A percentile compares a stretch with the other conserved stretches of the same genome.
These are phyloP conservation scores for Acrocalymma vagum DNA, from an alignment of 2,329 filamentous ascomycete genomes.

Conservation along the genomic window DNA sequence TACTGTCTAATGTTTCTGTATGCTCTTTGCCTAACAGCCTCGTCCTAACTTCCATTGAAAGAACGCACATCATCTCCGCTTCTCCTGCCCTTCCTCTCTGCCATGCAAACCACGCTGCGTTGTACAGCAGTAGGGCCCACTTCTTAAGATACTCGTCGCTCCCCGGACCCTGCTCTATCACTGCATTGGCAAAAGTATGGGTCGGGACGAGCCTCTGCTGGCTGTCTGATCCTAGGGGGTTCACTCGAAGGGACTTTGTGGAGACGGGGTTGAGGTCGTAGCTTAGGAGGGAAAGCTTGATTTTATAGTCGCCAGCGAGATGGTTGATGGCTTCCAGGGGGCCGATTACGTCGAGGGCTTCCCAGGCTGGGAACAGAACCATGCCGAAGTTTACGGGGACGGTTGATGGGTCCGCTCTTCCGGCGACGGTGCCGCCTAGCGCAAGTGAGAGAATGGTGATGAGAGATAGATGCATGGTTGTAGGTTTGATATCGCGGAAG, in stretches of 20 bases:
- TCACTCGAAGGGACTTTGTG: conserved; percentile 10
- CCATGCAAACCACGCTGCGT: conserved; percentile 9
- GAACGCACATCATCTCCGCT: conserved; percentile 1
- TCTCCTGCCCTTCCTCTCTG: conserved; percentile 1
- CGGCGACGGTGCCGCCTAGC: too few species aligned
- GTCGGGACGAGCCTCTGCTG: conserved; percentile 60
- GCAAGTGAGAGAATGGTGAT: too few species aligned
- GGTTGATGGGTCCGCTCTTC: too few species aligned
- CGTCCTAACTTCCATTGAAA: conserved; percentile 1
- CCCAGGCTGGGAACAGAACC: conserved; percentile 28
- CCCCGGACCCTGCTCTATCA: neutral
- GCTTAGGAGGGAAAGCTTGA: conserved; percentile 8
- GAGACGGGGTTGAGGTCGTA: conserved; percentile 26
- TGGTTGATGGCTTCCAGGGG: conserved; percentile 52
- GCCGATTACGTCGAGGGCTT: conserved; percentile 33
- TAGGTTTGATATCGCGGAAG: too few species aligned
- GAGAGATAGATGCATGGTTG: too few species aligned
- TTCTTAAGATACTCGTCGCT: neutral
- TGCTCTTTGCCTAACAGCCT: conserved; percentile 6
- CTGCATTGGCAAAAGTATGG: neutral
- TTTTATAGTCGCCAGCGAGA: conserved; percentile 23
- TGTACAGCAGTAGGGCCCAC: conserved; percentile 8
- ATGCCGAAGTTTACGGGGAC: too few species aligned
- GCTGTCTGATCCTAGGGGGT: too few species aligned
- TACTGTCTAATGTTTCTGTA: conserved; percentile 6